Percentiles rank a stretch among this genome's conserved stretches.
phyloP scores from a whole-genome alignment of 768 basidiomycete species.

The Lactarius indigo region DNA sequence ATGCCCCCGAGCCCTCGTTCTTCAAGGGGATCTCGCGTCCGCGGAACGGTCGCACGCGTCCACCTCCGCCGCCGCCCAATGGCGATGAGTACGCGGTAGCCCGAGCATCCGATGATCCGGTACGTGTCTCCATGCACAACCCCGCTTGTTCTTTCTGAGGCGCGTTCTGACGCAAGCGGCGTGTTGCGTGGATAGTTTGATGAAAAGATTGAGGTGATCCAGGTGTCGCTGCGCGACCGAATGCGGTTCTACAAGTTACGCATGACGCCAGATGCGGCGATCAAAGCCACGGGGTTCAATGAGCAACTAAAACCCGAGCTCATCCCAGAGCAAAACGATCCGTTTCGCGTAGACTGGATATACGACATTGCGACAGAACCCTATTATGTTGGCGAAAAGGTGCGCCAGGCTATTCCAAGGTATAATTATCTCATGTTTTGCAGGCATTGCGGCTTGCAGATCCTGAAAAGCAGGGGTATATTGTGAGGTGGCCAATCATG shows the following conservation, averaged over 20 bases:
- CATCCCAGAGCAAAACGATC: constrained; percentile 83
- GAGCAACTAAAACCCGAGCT: constrained; percentile 79
- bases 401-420: constrained; percentile 27
- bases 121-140: constrained; percentile 33
- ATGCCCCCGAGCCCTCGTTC: constrained; percentile 42
- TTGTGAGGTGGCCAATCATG: constrained; percentile 78
- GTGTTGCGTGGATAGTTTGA: constrained; percentile 51
- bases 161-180: background rate
- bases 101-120: constrained; percentile 57
- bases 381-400: constrained; percentile 69
- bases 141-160: background rate
- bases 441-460: constrained; percentile 71
- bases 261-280: constrained; percentile 66
- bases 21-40: constrained; percentile 56
- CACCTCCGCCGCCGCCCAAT: constrained; percentile 29
- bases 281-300: constrained; percentile 75
- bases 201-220: constrained; percentile 68
- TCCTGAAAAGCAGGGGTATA: constrained; percentile 63
- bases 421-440: background rate
- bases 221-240: constrained; percentile 68
- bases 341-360: constrained; percentile 83
- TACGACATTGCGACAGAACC: constrained; percentile 47
- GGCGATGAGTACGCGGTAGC: constrained; percentile 52
- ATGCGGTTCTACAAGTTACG: constrained; percentile 85
- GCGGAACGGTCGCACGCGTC: constrained; percentile 35